Conservation (phyloP, 2,329 filamentous ascomycete species). For the Epichloe uncinata region DNA sequence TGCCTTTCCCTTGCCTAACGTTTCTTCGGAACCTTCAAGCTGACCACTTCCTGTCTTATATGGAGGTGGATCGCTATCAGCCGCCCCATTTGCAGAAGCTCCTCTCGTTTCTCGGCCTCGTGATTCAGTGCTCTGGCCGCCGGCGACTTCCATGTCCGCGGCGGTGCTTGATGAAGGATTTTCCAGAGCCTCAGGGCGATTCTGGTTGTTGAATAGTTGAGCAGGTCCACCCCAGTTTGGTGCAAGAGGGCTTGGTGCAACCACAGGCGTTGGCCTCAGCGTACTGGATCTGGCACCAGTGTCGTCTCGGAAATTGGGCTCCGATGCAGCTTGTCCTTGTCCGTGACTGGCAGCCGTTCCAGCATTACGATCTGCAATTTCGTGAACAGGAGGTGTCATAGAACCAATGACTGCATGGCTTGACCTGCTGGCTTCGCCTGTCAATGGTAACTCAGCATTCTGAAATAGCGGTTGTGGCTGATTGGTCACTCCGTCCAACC, state of each 20-base stretch:
- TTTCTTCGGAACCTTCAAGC: neutral
- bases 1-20: slow-evolving; percentile 26
- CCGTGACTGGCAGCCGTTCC: neutral
- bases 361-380: neutral
- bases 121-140: neutral
- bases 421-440: slow-evolving; percentile 8
- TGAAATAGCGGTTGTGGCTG: slow-evolving; percentile 9
- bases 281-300: neutral
- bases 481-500: slow-evolving; percentile 27
- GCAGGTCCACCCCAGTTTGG: slow-evolving; percentile 39
- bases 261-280: slow-evolving; percentile 21
- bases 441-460: slow-evolving; percentile 6
- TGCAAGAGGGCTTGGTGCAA: slow-evolving; percentile 33
- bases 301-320: neutral
- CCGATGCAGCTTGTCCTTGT: neutral
- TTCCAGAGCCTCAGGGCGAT: slow-evolving; percentile 14
- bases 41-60: neutral
- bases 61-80: neutral
- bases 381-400: neutral
- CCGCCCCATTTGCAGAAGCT: neutral
- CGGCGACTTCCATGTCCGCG: neutral
- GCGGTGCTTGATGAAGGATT: slow-evolving; percentile 4
- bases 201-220: slow-evolving; percentile 30
- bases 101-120: neutral
- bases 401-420: slow-evolving; percentile 3